A percentile compares a stretch with the other conserved stretches of the same genome.
phyloP scores from a whole-genome alignment of 1,284 basidiomycete species.

The Ceratobasidium sp. region DNA sequence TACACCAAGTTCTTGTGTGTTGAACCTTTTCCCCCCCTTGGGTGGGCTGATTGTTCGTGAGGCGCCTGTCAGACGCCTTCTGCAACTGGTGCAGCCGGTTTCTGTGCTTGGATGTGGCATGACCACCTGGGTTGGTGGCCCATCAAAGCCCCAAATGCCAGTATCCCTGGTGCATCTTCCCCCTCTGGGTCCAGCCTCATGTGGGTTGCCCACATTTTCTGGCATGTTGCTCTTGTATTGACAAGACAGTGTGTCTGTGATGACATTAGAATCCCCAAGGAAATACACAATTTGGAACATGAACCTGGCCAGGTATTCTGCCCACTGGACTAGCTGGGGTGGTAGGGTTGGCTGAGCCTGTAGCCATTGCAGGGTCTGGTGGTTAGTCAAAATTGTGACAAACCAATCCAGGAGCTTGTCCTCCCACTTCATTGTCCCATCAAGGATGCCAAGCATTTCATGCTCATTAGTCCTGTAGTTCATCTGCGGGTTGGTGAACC shows the following conservation, averaged over 20 bases:
- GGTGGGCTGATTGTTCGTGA: too few relatives aligned
- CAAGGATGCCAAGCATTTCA: conserved; percentile 56
- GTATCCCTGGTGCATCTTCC: conserved; percentile 49
- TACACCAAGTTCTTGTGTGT: too few relatives aligned
- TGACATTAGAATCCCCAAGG: conserved; percentile 48
- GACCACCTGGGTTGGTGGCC: not conserved
- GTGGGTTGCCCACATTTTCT: conserved; percentile 46
- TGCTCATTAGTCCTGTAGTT: conserved; percentile 58
- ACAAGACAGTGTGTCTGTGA: conserved; percentile 44
- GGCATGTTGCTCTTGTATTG: conserved; percentile 52
- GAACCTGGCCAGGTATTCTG: conserved; percentile 54
- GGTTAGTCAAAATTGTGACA: conserved; percentile 56
- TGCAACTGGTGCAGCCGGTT: too few relatives aligned
- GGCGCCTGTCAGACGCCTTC: too few relatives aligned
- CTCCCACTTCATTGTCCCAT: conserved; percentile 56
- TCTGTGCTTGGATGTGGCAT: not conserved
- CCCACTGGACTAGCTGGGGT: conserved; percentile 53
- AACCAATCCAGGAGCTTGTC: conserved; percentile 54
- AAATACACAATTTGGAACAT: conserved; percentile 54
- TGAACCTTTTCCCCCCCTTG: too few relatives aligned
- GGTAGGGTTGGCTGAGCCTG: conserved; percentile 53
- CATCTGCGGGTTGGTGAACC: conserved; percentile 55
- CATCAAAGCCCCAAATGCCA: not conserved
- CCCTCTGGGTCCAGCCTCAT: conserved; percentile 50
- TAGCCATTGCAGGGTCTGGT: conserved; percentile 56